These are phyloP conservation scores for Acacia acuminata DNA, from an alignment of 306 rosid species.

Conservation along the genomic window DNA sequence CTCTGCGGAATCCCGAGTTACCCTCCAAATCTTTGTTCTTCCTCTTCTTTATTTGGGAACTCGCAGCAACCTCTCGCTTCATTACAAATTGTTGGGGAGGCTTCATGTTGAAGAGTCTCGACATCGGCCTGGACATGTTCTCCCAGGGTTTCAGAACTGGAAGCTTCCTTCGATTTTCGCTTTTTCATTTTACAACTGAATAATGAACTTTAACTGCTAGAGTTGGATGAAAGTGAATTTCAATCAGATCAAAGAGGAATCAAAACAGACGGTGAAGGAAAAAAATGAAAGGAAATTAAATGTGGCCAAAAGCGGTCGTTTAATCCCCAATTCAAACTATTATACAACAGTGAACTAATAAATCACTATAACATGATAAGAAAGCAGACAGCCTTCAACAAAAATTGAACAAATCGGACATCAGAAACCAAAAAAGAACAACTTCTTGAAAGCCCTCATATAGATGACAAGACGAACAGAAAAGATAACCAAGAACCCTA, in stretches of 20 bases:
- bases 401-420: too few species aligned
- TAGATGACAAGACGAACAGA: too few species aligned
- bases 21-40: slow-evolving; percentile 17
- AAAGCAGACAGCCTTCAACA: too few species aligned
- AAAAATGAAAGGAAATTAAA: too few species aligned
- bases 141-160: not conserved
- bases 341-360: too few species aligned
- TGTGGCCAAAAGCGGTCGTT: too few species aligned
- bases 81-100: not conserved
- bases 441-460: too few species aligned
- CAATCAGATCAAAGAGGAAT: not conserved
- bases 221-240: not conserved
- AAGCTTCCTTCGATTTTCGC: not conserved
- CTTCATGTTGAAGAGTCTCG: not conserved
- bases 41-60: not conserved
- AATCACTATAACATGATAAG: too few species aligned
- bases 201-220: not conserved
- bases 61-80: not conserved
- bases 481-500: too few species aligned
- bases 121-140: not conserved
- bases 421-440: too few species aligned
- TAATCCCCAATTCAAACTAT: too few species aligned
- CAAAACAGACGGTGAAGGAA: too few species aligned
- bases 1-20: slow-evolving; percentile 1
- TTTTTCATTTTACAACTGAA: not conserved